Evolutionary conservation across 2,329 filamentous ascomycete species (phyloP).

Genomic region (Seiridium cupressi): DNA sequence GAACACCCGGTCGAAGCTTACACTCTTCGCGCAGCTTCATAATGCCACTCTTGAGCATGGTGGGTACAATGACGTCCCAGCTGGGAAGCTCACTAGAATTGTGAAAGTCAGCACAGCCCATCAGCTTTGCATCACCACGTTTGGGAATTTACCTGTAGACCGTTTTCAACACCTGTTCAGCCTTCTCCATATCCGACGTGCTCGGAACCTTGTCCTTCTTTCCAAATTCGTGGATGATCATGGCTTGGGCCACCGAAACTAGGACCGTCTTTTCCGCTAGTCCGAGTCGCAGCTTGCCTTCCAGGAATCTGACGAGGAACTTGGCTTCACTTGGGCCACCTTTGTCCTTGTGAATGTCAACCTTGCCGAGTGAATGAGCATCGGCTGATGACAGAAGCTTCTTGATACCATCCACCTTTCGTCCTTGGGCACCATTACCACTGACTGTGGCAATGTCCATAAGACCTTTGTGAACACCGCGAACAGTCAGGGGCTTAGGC

Average conservation of each 20-base stretch:
- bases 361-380: conserved; percentile 67
- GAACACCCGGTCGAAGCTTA: conserved; percentile 89
- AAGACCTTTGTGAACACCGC: conserved; percentile 81
- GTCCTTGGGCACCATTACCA: conserved; percentile 82
- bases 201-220: conserved; percentile 68
- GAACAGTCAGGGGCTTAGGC: conserved; percentile 84
- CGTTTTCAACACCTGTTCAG: conserved; percentile 81
- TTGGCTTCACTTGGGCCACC: conserved; percentile 94
- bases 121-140: no score
- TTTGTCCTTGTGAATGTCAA: conserved; percentile 90
- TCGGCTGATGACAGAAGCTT: conserved; percentile 93
- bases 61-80: conserved; percentile 92
- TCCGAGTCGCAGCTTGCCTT: conserved; percentile 89
- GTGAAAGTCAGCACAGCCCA: no score
- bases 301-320: conserved; percentile 86
- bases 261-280: conserved; percentile 91
- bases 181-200: conserved; percentile 75
- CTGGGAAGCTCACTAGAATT: conserved; percentile 79
- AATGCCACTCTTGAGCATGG: conserved; percentile 83
- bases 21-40: conserved; percentile 79
- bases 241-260: conserved; percentile 83
- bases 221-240: conserved; percentile 80
- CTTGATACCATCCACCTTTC: conserved; percentile 94
- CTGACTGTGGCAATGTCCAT: conserved; percentile 85
- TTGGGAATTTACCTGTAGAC: conserved; percentile 71